Conservation (phyloP, 768 basidiomycete genomes). For the Naganishia antarctica region DNA sequence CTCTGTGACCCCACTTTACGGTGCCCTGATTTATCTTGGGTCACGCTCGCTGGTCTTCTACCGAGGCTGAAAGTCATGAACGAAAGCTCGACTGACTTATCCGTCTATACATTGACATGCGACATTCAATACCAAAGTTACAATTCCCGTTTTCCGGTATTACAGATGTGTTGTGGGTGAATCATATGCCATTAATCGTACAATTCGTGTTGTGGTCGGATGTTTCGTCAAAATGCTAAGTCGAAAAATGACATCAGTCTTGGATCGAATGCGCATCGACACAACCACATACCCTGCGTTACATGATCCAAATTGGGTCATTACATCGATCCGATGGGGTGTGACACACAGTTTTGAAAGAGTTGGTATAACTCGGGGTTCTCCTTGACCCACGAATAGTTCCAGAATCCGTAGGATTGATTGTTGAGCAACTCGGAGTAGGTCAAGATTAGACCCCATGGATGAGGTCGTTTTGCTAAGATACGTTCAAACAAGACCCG, state of each 20-base stretch:
- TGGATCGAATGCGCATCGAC: neutral
- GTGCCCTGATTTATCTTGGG: too few species aligned
- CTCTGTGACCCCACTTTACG: too few species aligned
- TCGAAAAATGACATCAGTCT: neutral
- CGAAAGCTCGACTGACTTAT: neutral
- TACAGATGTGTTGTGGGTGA: conserved; percentile 15
- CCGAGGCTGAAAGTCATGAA: too few species aligned
- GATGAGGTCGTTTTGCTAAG: conserved; percentile 89
- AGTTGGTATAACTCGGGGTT: conserved; percentile 40
- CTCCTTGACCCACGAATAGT: conserved; percentile 41
- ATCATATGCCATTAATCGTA: conserved; percentile 14
- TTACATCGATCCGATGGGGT: conserved; percentile 18
- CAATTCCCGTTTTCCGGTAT: neutral
- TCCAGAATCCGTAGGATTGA: conserved; percentile 47
- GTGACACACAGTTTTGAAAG: conserved; percentile 25
- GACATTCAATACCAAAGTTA: conserved; percentile 2
- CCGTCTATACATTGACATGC: neutral
- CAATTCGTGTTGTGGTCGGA: conserved; percentile 12
- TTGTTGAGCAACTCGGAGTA: conserved; percentile 91
- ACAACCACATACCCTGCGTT: neutral
- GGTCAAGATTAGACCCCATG: conserved; percentile 89
- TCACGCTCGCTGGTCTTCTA: too few species aligned
- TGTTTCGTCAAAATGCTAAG: conserved; percentile 10
- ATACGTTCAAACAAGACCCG: conserved; percentile 83
- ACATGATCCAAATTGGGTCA: too few species aligned